Evolutionary conservation across 2,329 filamentous ascomycete genomes (phyloP).

Genomic region (Fusarium anthophilum): DNA sequence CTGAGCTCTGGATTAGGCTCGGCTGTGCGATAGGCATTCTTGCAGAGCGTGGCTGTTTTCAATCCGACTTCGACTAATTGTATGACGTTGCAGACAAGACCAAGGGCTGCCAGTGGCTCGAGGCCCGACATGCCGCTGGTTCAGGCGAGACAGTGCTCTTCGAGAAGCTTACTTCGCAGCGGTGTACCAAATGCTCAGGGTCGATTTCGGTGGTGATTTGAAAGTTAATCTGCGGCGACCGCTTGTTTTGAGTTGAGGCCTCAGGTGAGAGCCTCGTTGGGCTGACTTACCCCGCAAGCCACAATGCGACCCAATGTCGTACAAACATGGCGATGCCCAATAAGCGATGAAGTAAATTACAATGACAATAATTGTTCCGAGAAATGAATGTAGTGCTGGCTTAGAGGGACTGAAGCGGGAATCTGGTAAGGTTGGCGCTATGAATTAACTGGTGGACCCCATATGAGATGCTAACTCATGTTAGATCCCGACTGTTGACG

Average conservation of each 20-base stretch:
- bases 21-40: accelerated
- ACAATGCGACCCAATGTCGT: neutral
- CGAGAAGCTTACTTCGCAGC: neutral
- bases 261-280: neutral
- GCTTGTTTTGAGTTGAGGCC: neutral
- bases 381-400: neutral
- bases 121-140: neutral
- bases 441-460: too few species aligned
- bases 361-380: accelerated
- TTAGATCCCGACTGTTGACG: accelerated
- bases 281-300: neutral
- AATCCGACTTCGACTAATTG: accelerated
- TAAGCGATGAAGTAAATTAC: accelerated
- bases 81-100: accelerated
- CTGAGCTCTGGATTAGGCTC: accelerated
- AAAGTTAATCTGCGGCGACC: too few species aligned
- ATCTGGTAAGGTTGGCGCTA: neutral
- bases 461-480: accelerated
- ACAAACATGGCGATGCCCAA: neutral
- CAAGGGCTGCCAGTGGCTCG: neutral
- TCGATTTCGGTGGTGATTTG: accelerated
- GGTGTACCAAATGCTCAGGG: neutral
- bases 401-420: neutral
- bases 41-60: neutral
- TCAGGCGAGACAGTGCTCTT: accelerated